These are phyloP conservation scores for Guyanaporus albipodus DNA, from an alignment of 768 basidiomycete genomes.

Conservation along the genomic window DNA sequence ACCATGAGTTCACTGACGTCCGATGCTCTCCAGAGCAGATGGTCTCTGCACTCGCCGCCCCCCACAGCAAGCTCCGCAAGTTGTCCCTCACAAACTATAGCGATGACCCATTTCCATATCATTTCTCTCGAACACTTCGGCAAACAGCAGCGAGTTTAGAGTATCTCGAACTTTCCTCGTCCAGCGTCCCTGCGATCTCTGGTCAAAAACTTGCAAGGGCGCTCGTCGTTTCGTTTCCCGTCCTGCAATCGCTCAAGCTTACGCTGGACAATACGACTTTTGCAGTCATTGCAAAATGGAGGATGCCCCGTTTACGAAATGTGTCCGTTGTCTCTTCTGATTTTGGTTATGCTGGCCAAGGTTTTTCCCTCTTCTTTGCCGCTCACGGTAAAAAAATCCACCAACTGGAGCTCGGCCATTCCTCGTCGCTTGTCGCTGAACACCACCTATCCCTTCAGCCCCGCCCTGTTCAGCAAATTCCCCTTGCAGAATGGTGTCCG, in stretches of 20 bases:
- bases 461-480: slow-evolving; percentile 36
- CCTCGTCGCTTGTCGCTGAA: slow-evolving; percentile 61
- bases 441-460: slow-evolving; percentile 54
- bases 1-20: slow-evolving; percentile 41
- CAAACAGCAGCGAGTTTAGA: slow-evolving; percentile 53
- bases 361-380: slow-evolving; percentile 63
- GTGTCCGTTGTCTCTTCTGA: slow-evolving; percentile 69
- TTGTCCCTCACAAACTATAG: slow-evolving; percentile 75
- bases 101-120: slow-evolving; percentile 52
- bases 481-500: slow-evolving; percentile 67
- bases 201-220: slow-evolving; percentile 20
- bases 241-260: slow-evolving; percentile 63
- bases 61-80: slow-evolving; percentile 49
- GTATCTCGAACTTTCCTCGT: slow-evolving; percentile 65
- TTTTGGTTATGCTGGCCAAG: slow-evolving; percentile 62
- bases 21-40: slow-evolving; percentile 53
- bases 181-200: slow-evolving; percentile 42
- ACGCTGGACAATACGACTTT: slow-evolving; percentile 72
- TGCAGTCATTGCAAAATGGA: slow-evolving; percentile 60
- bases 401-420: slow-evolving; percentile 73
- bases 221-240: slow-evolving; percentile 45
- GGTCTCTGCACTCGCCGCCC: slow-evolving; percentile 54
- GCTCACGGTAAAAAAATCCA: slow-evolving; percentile 57
- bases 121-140: slow-evolving; percentile 50
- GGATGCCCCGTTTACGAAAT: slow-evolving; percentile 58